Base-by-base conservation (phyloP, 345 rosid species). In the Aurinia saxatilis region DNA sequence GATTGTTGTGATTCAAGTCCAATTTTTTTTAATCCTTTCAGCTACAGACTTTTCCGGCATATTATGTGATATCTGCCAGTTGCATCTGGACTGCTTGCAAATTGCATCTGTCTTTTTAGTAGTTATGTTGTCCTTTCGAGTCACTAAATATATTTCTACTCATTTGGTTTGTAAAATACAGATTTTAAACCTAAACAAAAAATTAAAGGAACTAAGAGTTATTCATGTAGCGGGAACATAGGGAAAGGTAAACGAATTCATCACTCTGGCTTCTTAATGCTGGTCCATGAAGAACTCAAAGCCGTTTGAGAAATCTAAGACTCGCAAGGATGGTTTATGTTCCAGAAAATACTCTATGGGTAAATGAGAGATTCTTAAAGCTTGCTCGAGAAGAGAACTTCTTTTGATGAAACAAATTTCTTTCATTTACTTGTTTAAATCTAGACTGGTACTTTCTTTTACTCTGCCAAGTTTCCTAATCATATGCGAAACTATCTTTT, bases 221-320 rank as follows among this genome's bases (percentile, higher is more conserved):
- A 84, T 91, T 65, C 98, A 91, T 76, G 91, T 91, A 37, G 91
- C 95, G 41, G 98, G 98, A 71, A 91, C 98, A 2, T 85, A 91
- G 71, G 98, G 98, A 60, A 91, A 91, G 91, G 98, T 88, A 72
- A 30, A 29, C 49, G 49, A 3, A 5, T 59, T 47, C 60, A 27
- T 34, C 40, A 45, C 25, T 23, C 63, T 57, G 52, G 23, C 52
- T 11, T 16, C 42, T 40, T 50, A 49, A 25, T 52, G 13, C 18
- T n/a, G 36, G 35, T 7, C 46, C 10, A n/a, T n/a, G 65, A 78
- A 16, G 78, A 80, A 51, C 75, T 71, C 40, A n/a, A 71, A 71
- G 45, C 60, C 75, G 11, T 55, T 48, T 30, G 40, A 40, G 72
- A 80, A 66, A 38, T 56, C 78, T 25, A 36, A 59, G 50, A 40